Conservation (phyloP, 1,139 yeast genomes). For the Yamadazyma aaseri region DNA sequence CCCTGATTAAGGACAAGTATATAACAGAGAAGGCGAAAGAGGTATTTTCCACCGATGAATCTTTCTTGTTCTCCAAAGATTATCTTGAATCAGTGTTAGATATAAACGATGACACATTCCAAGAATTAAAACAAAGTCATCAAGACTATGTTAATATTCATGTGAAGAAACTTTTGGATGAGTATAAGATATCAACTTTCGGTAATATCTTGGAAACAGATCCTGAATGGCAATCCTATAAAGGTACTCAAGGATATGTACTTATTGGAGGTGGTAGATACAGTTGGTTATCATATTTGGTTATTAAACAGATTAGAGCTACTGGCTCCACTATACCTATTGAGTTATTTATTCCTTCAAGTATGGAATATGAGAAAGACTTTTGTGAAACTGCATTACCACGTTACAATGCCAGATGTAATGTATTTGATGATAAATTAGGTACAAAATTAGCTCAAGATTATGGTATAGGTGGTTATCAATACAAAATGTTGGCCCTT, state of each 20-base stretch:
- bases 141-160: constrained; percentile 28
- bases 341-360: constrained; percentile 52
- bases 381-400: constrained; percentile 56
- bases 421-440: constrained; percentile 39
- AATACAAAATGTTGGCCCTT: constrained; percentile 61
- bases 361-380: constrained; percentile 46
- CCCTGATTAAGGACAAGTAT: constrained; percentile 36
- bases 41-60: constrained; percentile 21
- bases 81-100: constrained; percentile 41
- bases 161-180: constrained; percentile 30
- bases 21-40: constrained; percentile 33
- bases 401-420: constrained; percentile 53
- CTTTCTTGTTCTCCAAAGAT: constrained; percentile 36
- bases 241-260: constrained; percentile 40
- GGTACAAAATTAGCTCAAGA: constrained; percentile 21
- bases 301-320: constrained; percentile 40
- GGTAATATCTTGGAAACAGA: constrained; percentile 35
- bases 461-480: constrained; percentile 54
- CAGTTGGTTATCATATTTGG: constrained; percentile 46
- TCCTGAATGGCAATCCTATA: constrained; percentile 36
- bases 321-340: constrained; percentile 42
- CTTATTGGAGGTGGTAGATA: constrained; percentile 46
- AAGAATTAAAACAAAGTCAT: constrained; percentile 35
- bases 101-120: constrained; percentile 30
- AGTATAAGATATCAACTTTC: constrained; percentile 34